phyloP scores from a whole-genome alignment of 352 stramenopile genomes.

The Globisporangium viniferum region DNA sequence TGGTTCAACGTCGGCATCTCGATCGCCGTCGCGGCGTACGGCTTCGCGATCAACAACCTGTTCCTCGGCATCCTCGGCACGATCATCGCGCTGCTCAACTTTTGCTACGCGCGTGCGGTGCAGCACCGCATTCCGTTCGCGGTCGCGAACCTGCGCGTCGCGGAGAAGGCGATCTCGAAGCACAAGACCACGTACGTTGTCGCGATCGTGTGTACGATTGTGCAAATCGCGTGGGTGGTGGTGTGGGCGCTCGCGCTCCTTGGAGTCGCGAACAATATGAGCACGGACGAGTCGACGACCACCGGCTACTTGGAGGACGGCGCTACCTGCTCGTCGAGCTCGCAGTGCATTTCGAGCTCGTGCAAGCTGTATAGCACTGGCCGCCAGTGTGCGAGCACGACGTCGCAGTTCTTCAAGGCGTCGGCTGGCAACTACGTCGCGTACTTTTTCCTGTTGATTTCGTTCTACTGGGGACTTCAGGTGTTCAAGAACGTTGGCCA shows the following conservation, averaged over 20 bases:
- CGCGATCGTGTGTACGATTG: slow-evolving; percentile 82
- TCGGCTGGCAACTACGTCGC: slow-evolving; percentile 34
- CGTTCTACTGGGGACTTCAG: slow-evolving; percentile 93
- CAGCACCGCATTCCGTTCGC: slow-evolving; percentile 93
- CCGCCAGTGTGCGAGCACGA: slow-evolving; percentile 21
- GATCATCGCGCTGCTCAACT: slow-evolving; percentile 62
- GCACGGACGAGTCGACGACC: slow-evolving; percentile 26
- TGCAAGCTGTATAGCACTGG: slow-evolving; percentile 23
- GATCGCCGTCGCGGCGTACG: slow-evolving; percentile 62
- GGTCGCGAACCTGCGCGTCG: slow-evolving; percentile 89
- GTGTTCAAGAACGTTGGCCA: slow-evolving; percentile 94
- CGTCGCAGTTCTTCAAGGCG: slow-evolving; percentile 34
- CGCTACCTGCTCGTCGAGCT: slow-evolving; percentile 23
- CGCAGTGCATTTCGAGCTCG: slow-evolving; percentile 37
- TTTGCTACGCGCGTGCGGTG: slow-evolving; percentile 86
- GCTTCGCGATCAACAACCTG: slow-evolving; percentile 63
- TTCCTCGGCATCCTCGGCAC: slow-evolving; percentile 63
- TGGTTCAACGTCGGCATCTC: slow-evolving; percentile 84
- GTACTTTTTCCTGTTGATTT: slow-evolving; percentile 89
- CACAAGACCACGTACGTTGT: slow-evolving; percentile 87
- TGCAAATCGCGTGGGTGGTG: slow-evolving; percentile 89
- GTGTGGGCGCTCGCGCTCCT: slow-evolving; percentile 88
- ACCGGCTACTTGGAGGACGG: slow-evolving; percentile 17
- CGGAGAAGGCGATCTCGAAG: slow-evolving; percentile 84
- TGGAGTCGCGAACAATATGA: slow-evolving; percentile 82